Evolutionary conservation across 352 stramenopile genomes (phyloP), one percentile per base, ranked within the genome.

Genomic region (Phytophthora cryptogea): DNA sequence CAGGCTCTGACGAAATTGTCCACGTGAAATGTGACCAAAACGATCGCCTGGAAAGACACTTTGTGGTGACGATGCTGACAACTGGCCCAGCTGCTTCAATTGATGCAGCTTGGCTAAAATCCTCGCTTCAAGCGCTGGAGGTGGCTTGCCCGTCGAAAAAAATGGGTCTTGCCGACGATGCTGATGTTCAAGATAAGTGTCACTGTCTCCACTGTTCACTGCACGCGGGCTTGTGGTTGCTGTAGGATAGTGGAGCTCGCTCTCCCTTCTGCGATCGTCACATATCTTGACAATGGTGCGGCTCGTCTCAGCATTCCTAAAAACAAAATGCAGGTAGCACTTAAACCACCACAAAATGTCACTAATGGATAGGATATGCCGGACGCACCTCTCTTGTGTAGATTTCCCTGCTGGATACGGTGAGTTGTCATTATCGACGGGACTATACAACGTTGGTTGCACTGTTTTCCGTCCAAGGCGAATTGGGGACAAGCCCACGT

Each of bases 1-100:
- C 4, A 92, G 71, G n/a, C 77, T 83, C 52, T 92, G 80, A 0
- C 83, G 79, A 26, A 92, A 82, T 68, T 90, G 72, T 1, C 83
- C 83, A 3, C 83, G 64, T 7, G 83, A 88, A 64, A 92, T 86
- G 30, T 78, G 69, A 0, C 79, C 76, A 35, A 90, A 90, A 2
- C 81, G 81, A 44, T 92, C 83, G 1, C 79, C 83, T 4, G 83
- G 77, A 53, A 92, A 92, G 2, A 89, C 66, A 16, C 59, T 83
- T 63, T 90, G 75, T 6, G 65, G 61, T 1, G 79, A 89, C 33
- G 68, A 78, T 1, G 63, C 63, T 1, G 66, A 74, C 0, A 88
- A 63, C 40, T 90, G 76, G 0, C 82, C 80, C 13, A 90, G 71
- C 9, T 87, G 75, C 28, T 88, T 86, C 26, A 86, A 51, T 47